Evolutionary conservation across 1,284 basidiomycete genomes (phyloP).

Genomic region (Marasmius sp.): DNA sequence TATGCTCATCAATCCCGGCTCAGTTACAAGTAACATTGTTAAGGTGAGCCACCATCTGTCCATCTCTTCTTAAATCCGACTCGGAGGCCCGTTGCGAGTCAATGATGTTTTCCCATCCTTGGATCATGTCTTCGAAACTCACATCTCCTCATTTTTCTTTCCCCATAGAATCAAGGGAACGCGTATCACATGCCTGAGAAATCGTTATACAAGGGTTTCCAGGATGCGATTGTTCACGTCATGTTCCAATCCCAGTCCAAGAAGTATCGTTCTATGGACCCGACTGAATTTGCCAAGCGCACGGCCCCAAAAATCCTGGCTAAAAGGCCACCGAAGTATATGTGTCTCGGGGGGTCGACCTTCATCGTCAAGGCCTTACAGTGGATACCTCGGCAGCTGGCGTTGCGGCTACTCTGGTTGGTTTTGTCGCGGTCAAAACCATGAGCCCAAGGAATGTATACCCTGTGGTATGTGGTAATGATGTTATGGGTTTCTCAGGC

Average conservation of each 20-base stretch:
- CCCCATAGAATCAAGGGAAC: slow-evolving; percentile 6
- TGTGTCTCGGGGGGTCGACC: slow-evolving; percentile 13
- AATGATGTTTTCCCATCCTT: background rate
- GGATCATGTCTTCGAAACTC: background rate
- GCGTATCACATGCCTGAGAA: slow-evolving; percentile 4
- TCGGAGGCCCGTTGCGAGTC: background rate
- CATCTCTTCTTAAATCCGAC: background rate
- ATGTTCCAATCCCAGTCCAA: slow-evolving; percentile 19
- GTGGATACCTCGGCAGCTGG: background rate
- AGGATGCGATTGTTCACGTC: slow-evolving; percentile 1
- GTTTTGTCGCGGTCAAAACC: background rate
- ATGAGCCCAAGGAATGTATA: background rate
- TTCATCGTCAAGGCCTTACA: background rate
- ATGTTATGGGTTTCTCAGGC: too few species aligned
- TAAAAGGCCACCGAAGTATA: slow-evolving; percentile 15
- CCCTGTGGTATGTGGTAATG: too few species aligned
- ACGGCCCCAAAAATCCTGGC: slow-evolving; percentile 12
- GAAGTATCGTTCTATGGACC: slow-evolving; percentile 17
- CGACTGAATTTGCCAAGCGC: slow-evolving; percentile 16
- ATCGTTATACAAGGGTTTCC: slow-evolving; percentile 12
- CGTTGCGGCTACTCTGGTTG: background rate
- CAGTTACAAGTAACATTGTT: slow-evolving; percentile 11
- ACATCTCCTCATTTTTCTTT: background rate
- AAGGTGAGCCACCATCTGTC: slow-evolving; percentile 9
- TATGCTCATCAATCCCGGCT: slow-evolving; percentile 17